These are phyloP conservation scores for Flaveria bidentis DNA, from an alignment of 129 eudicot genomes.

Conservation along the genomic window DNA sequence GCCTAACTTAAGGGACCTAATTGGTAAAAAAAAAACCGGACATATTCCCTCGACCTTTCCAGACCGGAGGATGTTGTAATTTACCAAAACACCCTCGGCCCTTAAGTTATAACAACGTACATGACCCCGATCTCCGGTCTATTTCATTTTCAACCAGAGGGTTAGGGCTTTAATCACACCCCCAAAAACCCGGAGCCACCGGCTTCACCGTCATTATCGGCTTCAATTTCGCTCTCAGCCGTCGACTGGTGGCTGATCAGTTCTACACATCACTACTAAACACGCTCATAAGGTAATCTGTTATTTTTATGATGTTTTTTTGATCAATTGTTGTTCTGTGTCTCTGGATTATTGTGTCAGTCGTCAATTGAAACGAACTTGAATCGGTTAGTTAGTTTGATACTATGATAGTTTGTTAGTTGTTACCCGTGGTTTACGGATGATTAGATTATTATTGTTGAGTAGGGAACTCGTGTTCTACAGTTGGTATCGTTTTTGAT, in stretches of 20 bases:
- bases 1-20: background rate
- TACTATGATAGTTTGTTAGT: background rate
- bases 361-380: background rate
- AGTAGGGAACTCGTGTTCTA: background rate
- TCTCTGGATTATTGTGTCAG: background rate
- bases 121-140: conserved; percentile 23
- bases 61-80: background rate
- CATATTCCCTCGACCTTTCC: background rate
- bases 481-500: conserved; percentile 7
- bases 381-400: conserved; percentile 13
- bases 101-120: background rate
- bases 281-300: conserved; percentile 15
- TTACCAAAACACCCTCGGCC: conserved; percentile 28
- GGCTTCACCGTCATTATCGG: conserved; percentile 14
- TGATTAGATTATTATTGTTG: background rate
- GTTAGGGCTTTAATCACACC: conserved; percentile 38
- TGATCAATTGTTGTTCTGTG: background rate
- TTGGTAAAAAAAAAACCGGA: background rate
- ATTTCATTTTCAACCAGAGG: conserved; percentile 22
- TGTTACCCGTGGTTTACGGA: background rate
- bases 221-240: background rate
- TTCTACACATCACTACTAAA: conserved; percentile 16
- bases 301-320: conserved; percentile 4
- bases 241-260: conserved; percentile 3
- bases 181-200: conserved; percentile 42